phyloP scores from a whole-genome alignment of 108 stramenopile species.

The Cyclotella distinguenda region DNA sequence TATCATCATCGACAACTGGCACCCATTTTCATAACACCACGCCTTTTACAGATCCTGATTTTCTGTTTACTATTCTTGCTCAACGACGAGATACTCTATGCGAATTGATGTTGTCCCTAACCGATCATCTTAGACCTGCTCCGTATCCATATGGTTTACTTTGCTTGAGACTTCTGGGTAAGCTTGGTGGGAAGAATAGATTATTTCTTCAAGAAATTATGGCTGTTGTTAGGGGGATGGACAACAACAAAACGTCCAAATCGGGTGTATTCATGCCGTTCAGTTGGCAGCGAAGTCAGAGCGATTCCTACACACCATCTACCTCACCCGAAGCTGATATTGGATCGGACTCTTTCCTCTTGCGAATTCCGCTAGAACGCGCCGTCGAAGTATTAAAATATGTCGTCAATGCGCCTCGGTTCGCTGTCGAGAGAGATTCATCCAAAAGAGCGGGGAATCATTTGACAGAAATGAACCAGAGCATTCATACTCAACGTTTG shows the following conservation, averaged over 20 bases:
- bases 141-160: conserved; percentile 93
- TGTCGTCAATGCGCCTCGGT: conserved; percentile 28
- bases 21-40: no score
- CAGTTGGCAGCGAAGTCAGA: conserved; percentile 21
- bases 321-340: not conserved
- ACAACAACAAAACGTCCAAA: conserved; percentile 9
- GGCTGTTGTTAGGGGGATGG: conserved; percentile 15
- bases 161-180: conserved; percentile 89
- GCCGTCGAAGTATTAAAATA: conserved; percentile 30
- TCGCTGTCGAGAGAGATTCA: conserved; percentile 7
- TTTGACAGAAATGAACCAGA: conserved; percentile 1
- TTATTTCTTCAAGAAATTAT: conserved; percentile 75
- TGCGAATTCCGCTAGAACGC: conserved; percentile 43
- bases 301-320: not conserved
- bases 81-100: conserved; percentile 51
- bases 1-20: no score
- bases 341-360: conserved; percentile 21
- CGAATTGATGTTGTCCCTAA: conserved; percentile 81
- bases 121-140: conserved; percentile 86
- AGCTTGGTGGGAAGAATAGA: conserved; percentile 93
- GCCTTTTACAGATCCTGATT: no score
- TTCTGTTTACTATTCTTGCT: conserved; percentile 71
- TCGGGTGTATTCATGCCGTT: conserved; percentile 24
- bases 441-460: not conserved
- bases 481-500: not conserved